A percentile compares a stretch with the other conserved stretches of the same genome.
phyloP scores from a whole-genome alignment of 2,329 filamentous ascomycete genomes.

The Fusarium burgessii region DNA sequence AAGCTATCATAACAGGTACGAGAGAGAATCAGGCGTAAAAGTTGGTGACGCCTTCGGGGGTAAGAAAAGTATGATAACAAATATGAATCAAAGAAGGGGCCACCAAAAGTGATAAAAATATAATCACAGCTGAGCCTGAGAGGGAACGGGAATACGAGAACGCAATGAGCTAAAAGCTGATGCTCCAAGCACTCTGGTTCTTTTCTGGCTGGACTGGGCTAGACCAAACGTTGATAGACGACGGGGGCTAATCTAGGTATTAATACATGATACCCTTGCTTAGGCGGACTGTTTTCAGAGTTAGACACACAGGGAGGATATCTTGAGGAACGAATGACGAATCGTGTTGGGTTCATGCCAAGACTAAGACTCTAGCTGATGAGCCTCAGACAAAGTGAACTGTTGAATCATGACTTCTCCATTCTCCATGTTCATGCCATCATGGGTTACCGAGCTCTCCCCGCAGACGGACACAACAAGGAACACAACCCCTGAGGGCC shows the following conservation, averaged over 20 bases:
- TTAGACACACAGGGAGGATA: slow-evolving; percentile 18
- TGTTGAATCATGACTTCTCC: slow-evolving; percentile 23
- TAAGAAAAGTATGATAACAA: slow-evolving; percentile 11
- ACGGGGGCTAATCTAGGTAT: slow-evolving; percentile 24
- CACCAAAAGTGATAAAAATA: slow-evolving; percentile 7
- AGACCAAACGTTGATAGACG: slow-evolving; percentile 23
- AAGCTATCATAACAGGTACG: neutral
- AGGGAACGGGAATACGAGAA: slow-evolving; percentile 33
- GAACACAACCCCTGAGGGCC: slow-evolving; percentile 18
- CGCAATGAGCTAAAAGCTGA: slow-evolving; percentile 39
- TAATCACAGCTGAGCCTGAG: slow-evolving; percentile 4
- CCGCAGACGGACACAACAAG: slow-evolving; percentile 20
- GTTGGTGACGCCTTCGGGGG: neutral
- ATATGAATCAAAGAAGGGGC: neutral
- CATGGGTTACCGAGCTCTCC: slow-evolving; percentile 11
- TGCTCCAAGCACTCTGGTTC: slow-evolving; percentile 19
- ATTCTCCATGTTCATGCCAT: neutral
- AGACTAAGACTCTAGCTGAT: slow-evolving; percentile 28
- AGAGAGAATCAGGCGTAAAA: slow-evolving; percentile 4
- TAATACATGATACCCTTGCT: slow-evolving; percentile 15
- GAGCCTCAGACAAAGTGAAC: slow-evolving; percentile 30
- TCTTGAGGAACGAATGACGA: slow-evolving; percentile 29
- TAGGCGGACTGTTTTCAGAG: slow-evolving; percentile 17
- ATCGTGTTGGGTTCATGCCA: slow-evolving; percentile 6
- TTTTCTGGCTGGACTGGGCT: slow-evolving; percentile 36